Base-by-base conservation (phyloP, 2,329 filamentous ascomycete species). In the Cladobotryum mycophilum region DNA sequence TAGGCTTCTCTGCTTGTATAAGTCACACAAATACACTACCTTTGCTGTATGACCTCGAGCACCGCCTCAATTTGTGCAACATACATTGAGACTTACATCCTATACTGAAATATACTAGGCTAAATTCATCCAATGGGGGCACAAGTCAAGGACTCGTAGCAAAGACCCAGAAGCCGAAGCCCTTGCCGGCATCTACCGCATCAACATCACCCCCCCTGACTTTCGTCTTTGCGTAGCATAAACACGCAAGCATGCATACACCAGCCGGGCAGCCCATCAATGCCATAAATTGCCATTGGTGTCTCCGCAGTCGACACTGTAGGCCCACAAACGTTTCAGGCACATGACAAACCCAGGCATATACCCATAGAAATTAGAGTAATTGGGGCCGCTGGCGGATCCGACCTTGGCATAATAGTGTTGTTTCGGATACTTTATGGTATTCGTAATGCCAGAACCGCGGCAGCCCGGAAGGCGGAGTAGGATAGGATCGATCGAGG, bases 331-430 rank as follows among this genome's bases (percentile, higher is more conserved):
- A 61, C 56, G 7, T 59, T 60, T 49, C 54, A 55, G 30, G 47
- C 70, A 2, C 71, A 75, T 51, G 74, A 78, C 56, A 66, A 70
- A 1, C 75, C 75, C 0, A 61, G 67, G 3, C 81, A 81, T 46
- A 61, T 68, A 37, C 80, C 76, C 0, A 78, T 76, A 7, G 78
- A 74, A 50, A 62, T 78, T 7, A 74, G 76, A 14, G 59, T 81
- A 3, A 70, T 68, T 17, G 78, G 74, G 55, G 64, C 72, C 6
- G 68, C 65, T 15, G 64, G 62, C 8, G 72, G 75, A 53, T 60
- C 55, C 46, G 53, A 53, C 42, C 11, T 52, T 5, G 51, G 54
- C 5, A 74, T n/a, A 60, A 61, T 14, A 54, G 72, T 14, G 66
- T 67, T 14, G 66, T 67, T n/a, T 45, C 69, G 41, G 47, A 45